Evolutionary conservation across 441 rosid species (phyloP).

Genomic region (Mallotus japonicus): DNA sequence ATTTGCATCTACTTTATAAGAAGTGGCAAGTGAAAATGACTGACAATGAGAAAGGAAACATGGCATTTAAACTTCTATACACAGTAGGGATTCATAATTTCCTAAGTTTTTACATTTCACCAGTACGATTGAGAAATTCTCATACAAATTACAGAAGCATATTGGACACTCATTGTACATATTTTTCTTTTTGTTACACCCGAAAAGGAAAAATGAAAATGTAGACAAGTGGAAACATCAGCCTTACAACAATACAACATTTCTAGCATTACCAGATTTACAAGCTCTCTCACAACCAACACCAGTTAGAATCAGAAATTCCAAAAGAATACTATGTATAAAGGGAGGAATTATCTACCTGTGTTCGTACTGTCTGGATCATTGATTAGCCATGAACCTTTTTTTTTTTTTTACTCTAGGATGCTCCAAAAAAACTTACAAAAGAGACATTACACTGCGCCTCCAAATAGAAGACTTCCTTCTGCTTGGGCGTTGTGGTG

Average conservation of each 20-base stretch:
- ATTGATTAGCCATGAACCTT: constrained; percentile 2
- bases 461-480: constrained; percentile 46
- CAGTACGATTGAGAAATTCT: neutral
- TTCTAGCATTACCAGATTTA: constrained; percentile 20
- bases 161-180: neutral
- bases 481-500: constrained; percentile 42
- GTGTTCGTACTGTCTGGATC: neutral
- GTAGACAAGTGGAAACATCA: neutral
- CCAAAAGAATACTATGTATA: neutral
- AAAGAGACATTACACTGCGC: constrained; percentile 43
- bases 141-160: constrained; percentile 6
- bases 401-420: neutral
- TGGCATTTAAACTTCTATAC: neutral
- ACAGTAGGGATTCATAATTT: neutral
- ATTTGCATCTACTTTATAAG: neutral
- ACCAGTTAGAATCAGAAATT: constrained; percentile 14
- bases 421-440: constrained; percentile 26
- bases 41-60: neutral
- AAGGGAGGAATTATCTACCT: neutral
- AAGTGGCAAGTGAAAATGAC: neutral
- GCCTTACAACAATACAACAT: constrained; percentile 5
- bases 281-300: constrained; percentile 16
- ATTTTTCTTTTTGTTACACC: neutral
- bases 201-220: neutral
- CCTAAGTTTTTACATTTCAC: neutral